These are phyloP conservation scores for Claviceps arundinis DNA, from an alignment of 2,329 filamentous ascomycete species.

Conservation along the genomic window DNA sequence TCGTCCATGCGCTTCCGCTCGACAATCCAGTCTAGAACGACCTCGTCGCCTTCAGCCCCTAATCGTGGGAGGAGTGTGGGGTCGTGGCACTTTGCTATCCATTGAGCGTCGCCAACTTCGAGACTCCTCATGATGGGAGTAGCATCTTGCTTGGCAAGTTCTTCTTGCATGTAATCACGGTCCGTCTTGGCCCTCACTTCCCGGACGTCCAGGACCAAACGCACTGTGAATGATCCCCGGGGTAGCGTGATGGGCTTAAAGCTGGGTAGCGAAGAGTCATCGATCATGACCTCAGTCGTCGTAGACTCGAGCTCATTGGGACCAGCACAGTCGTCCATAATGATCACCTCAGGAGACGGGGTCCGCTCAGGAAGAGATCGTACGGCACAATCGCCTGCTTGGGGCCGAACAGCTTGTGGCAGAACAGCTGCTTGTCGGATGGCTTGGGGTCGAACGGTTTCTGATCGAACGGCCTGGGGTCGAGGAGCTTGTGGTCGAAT, in stretches of 20 bases:
- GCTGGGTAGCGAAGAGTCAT: constrained; percentile 22
- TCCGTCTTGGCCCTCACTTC: constrained; percentile 62
- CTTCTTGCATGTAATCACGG: constrained; percentile 62
- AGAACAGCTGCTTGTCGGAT: no score
- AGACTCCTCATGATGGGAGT: constrained; percentile 53
- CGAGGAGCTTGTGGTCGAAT: background rate
- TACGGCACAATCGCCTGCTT: background rate
- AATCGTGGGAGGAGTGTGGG: constrained; percentile 38
- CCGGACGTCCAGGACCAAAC: constrained; percentile 60
- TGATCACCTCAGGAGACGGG: constrained; percentile 9
- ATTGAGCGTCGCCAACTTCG: constrained; percentile 63
- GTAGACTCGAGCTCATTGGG: background rate
- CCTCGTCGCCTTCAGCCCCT: constrained; percentile 51
- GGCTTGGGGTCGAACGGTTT: no score
- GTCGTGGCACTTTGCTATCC: constrained; percentile 63
- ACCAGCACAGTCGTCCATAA: background rate
- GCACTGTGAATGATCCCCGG: constrained; percentile 55
- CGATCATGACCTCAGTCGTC: constrained; percentile 7
- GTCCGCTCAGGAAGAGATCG: constrained; percentile 3
- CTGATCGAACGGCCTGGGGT: no score
- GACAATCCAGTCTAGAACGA: constrained; percentile 68
- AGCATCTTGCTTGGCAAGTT: constrained; percentile 53
- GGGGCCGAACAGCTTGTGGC: background rate
- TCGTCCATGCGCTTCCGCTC: constrained; percentile 74
- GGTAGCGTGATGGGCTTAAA: constrained; percentile 49